Percentiles rank a stretch among this genome's conserved stretches.
Evolutionary conservation across 495 filamentous ascomycete genomes (phyloP).

Genomic region (Hypoxylon trugodes): DNA sequence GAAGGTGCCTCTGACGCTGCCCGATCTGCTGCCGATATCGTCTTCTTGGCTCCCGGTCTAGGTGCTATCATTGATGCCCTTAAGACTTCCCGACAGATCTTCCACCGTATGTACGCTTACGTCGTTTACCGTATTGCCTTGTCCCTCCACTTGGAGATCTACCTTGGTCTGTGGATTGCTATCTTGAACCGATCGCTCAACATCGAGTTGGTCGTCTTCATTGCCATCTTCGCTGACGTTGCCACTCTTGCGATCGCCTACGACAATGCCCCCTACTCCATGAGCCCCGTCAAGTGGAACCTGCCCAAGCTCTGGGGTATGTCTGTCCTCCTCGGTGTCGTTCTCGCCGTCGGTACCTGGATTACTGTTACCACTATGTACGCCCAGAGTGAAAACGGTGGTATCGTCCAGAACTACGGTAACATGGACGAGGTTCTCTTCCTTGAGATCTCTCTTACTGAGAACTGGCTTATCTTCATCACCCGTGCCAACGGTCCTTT

Average conservation of each 20-base stretch:
- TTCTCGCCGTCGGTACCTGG: slow-evolving; percentile 85
- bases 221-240: slow-evolving; percentile 94
- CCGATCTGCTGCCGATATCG: slow-evolving; percentile 91
- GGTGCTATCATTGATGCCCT: slow-evolving; percentile 92
- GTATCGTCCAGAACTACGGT: slow-evolving; percentile 89
- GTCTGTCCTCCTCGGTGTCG: slow-evolving; percentile 80
- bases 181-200: slow-evolving; percentile 84
- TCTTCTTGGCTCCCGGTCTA: slow-evolving; percentile 90
- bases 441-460: slow-evolving; percentile 87
- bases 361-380: slow-evolving; percentile 83
- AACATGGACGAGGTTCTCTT: slow-evolving; percentile 83
- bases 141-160: slow-evolving; percentile 88
- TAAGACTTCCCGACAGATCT: slow-evolving; percentile 94
- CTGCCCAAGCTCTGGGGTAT: slow-evolving; percentile 91
- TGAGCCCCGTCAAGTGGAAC: slow-evolving; percentile 93
- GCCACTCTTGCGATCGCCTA: slow-evolving; percentile 93
- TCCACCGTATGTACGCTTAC: slow-evolving; percentile 97
- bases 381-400: slow-evolving; percentile 68
- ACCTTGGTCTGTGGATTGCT: slow-evolving; percentile 89
- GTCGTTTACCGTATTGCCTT: slow-evolving; percentile 95
- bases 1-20: slow-evolving; percentile 94
- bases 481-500: slow-evolving; percentile 88
- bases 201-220: slow-evolving; percentile 87
- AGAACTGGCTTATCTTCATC: slow-evolving; percentile 98
- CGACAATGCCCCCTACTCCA: slow-evolving; percentile 89